Conservation (phyloP, 192 early-diverging fungal species). For the Chytriomyces hyalinus region DNA sequence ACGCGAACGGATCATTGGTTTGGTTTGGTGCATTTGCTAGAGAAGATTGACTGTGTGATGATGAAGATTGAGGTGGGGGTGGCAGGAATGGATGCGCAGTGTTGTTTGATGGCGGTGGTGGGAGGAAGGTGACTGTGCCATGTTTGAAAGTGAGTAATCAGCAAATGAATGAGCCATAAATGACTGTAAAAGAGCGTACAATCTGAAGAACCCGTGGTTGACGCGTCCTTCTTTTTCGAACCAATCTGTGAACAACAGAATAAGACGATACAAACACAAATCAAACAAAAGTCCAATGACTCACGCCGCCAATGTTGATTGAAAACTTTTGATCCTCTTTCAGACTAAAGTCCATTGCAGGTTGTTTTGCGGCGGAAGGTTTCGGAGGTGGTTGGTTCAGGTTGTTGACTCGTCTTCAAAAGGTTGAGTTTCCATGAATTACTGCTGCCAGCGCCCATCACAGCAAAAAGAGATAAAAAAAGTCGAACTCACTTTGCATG, state of each 20-base stretch:
- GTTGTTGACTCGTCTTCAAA: neutral
- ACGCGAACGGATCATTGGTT: slow-evolving; percentile 17
- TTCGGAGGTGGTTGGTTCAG: slow-evolving; percentile 4
- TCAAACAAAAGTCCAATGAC: neutral
- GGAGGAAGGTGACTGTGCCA: slow-evolving; percentile 13
- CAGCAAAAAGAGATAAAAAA: no score
- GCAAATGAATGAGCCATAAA: neutral
- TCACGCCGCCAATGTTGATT: slow-evolving; percentile 71
- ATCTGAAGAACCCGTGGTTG: slow-evolving; percentile 7
- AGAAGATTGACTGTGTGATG: neutral
- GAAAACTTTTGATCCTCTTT: slow-evolving; percentile 83
- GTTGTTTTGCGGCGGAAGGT: slow-evolving; percentile 22
- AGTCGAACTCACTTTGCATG: slow-evolving; percentile 62
- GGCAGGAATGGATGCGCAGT: neutral
- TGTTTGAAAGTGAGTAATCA: neutral
- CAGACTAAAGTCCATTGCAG: slow-evolving; percentile 75
- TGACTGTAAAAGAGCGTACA: slow-evolving; percentile 10
- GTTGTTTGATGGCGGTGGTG: slow-evolving; percentile 31
- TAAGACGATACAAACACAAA: neutral
- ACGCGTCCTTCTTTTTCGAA: slow-evolving; percentile 12
- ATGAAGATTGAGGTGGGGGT: slow-evolving; percentile 1
- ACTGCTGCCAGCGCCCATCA: no score
- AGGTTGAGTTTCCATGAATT: neutral
- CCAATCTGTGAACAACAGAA: neutral
- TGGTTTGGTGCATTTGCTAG: neutral